Base-by-base conservation (phyloP, 2,329 filamentous ascomycete genomes). In the Curvularia eragrostidis region DNA sequence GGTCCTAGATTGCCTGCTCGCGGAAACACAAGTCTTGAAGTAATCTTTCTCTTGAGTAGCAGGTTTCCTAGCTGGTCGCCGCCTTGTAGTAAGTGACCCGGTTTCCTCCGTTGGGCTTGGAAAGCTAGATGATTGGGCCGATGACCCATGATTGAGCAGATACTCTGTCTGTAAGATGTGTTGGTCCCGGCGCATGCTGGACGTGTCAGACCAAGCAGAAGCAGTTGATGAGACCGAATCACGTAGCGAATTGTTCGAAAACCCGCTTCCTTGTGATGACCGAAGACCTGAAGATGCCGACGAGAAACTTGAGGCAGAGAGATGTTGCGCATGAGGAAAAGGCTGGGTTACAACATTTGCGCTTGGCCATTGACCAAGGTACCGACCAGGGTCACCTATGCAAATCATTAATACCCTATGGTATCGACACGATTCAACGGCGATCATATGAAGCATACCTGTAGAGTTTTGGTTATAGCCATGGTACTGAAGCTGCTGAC, bases 21-120 rank as follows among this genome's bases (percentile, higher is more conserved):
- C 63, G 2, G 67, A 71, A 10, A 70, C 62, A 30, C 73, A 75
- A 0, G 71, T 74, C n/a, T 62, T 59, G 58, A 73, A 75, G 6
- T 62, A 59, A 12, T 71, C 65, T 30, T 59, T 70, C 3, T 60
- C 65, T 24, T 59, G 61, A 1, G 49, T 42, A 3, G 32, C 12
- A 3, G 58, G 56, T 15, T 63, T 57, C 19, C 63, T 59, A 13
- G 54, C 39, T 3, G 58, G 13, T n/a, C 59, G 56, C 8, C 50
- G 62, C 21, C 34, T 53, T 2, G 57, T 21, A 13, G 53, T 9
- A 21, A 56, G 28, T 1, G 53, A 44, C 4, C 26, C 19, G 5
- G 54, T 26, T 12, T 39, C 54, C 9, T 66, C 59, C 8, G 44
- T 10, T n/a, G 57, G 19, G 19, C 43, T 60, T 2, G 50, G 15